phyloP scores from a whole-genome alignment of 2,329 filamentous ascomycete genomes.

The Alternaria ethzedia region DNA sequence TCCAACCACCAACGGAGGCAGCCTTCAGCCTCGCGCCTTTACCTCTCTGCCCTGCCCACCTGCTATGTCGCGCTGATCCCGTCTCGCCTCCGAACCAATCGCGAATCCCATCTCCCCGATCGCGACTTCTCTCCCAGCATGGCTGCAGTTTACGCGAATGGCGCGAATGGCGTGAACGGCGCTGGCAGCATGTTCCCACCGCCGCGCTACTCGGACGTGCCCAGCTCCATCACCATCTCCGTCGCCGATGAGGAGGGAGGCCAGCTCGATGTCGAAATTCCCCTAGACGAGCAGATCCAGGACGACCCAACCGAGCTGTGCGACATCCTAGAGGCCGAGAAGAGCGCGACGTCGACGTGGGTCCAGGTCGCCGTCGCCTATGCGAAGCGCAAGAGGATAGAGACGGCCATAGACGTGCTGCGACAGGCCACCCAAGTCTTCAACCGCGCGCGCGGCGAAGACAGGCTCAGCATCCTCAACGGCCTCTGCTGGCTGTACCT shows the following conservation, averaged over 20 bases:
- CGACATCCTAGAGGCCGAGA: slow-evolving; percentile 92
- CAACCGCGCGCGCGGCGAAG: slow-evolving; percentile 72
- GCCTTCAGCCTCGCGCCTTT: slow-evolving; percentile 22
- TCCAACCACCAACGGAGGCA: slow-evolving; percentile 26
- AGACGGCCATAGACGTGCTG: slow-evolving; percentile 76
- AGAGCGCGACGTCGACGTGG: slow-evolving; percentile 91
- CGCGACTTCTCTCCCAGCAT: slow-evolving; percentile 47
- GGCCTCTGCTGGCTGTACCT: slow-evolving; percentile 91
- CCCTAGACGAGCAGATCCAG: slow-evolving; percentile 80
- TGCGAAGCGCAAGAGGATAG: slow-evolving; percentile 91
- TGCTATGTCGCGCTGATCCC: slow-evolving; percentile 32
- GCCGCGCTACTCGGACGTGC: slow-evolving; percentile 66
- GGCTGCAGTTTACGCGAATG: slow-evolving; percentile 56
- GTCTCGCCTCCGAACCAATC: neutral
- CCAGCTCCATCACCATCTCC: slow-evolving; percentile 68
- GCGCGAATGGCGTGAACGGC: slow-evolving; percentile 61
- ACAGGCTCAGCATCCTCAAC: slow-evolving; percentile 83
- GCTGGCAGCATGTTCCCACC: slow-evolving; percentile 47
- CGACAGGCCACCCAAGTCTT: slow-evolving; percentile 77
- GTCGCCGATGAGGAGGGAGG: slow-evolving; percentile 66
- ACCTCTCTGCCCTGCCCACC: slow-evolving; percentile 1
- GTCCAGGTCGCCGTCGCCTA: slow-evolving; percentile 98
- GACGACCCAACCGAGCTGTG: slow-evolving; percentile 96
- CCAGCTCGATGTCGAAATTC: slow-evolving; percentile 84
- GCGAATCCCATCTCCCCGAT: slow-evolving; percentile 3